These are phyloP conservation scores for Pyrus hybrid DNA, from an alignment of 331 rosid genomes.

Conservation along the genomic window DNA sequence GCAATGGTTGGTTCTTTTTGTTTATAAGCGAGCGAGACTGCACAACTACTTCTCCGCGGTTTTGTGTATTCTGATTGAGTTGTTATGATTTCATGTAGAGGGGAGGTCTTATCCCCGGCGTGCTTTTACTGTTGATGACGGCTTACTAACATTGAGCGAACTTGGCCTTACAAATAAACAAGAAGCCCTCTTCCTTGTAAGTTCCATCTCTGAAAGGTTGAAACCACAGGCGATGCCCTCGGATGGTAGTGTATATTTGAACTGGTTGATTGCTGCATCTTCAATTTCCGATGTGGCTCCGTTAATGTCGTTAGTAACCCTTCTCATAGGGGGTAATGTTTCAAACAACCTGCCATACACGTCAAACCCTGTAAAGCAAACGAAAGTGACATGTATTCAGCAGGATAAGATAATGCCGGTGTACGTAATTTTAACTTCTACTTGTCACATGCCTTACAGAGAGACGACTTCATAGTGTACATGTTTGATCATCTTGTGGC, in stretches of 20 bases:
- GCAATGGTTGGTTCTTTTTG: background rate
- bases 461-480: too few species aligned
- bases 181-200: conserved; percentile 39
- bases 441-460: background rate
- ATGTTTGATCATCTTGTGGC: background rate
- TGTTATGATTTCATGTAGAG: conserved; percentile 33
- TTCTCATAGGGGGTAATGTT: background rate
- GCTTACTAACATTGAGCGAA: conserved; percentile 48
- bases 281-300: background rate
- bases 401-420: background rate
- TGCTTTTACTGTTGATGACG: conserved; percentile 35
- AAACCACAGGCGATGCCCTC: too few species aligned
- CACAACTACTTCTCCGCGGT: background rate
- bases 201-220: background rate
- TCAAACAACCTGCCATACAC: background rate
- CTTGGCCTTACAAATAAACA: conserved; percentile 66
- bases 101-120: conserved; percentile 63
- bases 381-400: background rate
- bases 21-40: background rate
- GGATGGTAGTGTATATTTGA: background rate
- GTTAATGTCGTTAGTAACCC: background rate
- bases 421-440: background rate
- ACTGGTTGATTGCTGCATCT: background rate
- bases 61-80: background rate
- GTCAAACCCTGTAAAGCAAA: background rate